Evolutionary conservation across 2,329 filamentous ascomycete species (phyloP).

Genomic region (Aspergillus novofumigatus): DNA sequence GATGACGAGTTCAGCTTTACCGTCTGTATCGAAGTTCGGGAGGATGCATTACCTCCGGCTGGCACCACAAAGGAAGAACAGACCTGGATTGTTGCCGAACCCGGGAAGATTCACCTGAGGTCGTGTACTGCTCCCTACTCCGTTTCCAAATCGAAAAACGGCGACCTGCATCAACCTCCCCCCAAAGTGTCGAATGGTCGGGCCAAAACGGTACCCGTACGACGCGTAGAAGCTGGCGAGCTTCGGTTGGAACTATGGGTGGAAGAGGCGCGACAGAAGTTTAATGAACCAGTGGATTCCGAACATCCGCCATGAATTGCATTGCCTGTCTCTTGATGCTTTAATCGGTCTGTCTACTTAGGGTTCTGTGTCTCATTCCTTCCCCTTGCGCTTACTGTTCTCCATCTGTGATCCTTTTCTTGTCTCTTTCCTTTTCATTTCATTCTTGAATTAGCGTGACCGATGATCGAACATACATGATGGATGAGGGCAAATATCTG

Average conservation of each 20-base stretch:
- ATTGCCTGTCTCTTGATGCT: conserved; percentile 4
- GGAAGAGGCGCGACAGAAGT: conserved; percentile 59
- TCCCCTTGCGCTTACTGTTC: conserved; percentile 3
- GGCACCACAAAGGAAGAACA: conserved; percentile 49
- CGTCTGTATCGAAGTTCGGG: conserved; percentile 46
- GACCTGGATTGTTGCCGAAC: conserved; percentile 59
- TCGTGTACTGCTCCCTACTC: conserved; percentile 39
- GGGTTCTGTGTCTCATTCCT: background rate
- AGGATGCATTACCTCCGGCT: conserved; percentile 44
- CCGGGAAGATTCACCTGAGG: conserved; percentile 38
- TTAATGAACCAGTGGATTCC: conserved; percentile 39
- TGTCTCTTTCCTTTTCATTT: conserved; percentile 13
- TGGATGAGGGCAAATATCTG: conserved; percentile 31
- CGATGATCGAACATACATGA: conserved; percentile 40
- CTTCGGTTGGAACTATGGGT: conserved; percentile 67
- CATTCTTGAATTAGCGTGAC: conserved; percentile 39
- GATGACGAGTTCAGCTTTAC: conserved; percentile 48
- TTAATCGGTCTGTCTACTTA: conserved; percentile 1
- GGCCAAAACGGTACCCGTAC: conserved; percentile 56
- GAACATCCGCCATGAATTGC: conserved; percentile 32
- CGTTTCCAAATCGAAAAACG: conserved; percentile 35
- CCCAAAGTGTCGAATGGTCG: conserved; percentile 43
- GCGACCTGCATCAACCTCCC: conserved; percentile 32
- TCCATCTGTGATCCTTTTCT: conserved; percentile 7
- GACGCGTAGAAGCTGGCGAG: conserved; percentile 61